Evolutionary conservation across 2,329 filamentous ascomycete species (phyloP), one percentile per base, ranked within the genome.

Genomic region (Trichophyton benhamiae): DNA sequence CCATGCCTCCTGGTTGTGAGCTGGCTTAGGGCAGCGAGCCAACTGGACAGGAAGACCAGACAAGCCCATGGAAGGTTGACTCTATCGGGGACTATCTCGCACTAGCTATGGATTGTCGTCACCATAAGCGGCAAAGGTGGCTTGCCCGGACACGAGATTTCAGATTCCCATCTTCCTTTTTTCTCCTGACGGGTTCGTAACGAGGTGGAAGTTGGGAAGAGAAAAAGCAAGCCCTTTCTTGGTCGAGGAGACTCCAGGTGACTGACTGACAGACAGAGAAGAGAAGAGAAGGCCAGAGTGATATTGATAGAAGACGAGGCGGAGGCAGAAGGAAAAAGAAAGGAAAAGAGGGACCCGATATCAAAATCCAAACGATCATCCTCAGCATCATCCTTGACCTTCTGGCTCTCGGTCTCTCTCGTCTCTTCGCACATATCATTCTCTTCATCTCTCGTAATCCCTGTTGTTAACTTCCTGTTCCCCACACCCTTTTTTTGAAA

Each of bases 81-180:
- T 55, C 52, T 55, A 38, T 55, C 52, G 30, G 52, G 52, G 30
- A 55, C 52, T 38, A 55, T 55, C 52, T 55, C 52, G 27, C 52
- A 36, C 52, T 55, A 55, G 52, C 52, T 33, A 36, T 13, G 52
- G 52, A 55, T 55, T 55, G 25, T 55, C 52, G 52, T 55, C 52
- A 36, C 52, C 30, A 6, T 11, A 55, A 36, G 52, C 52, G 52
- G 52, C 52, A 55, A 55, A 33, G 52, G 52, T 55, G 52, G 52
- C 52, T 55, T 55, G 52, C 33, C 17, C 27, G 52, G 52, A 55
- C 52, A 55, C 52, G 52, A 55, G 52, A 55, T 27, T 33, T 17
- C 52, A 55, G 11, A 13, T 27, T 25, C 3, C 22, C 27, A n/a
- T n/a, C 11, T 33, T 27, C 22, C 25, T 13, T 36, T 2, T 17